Base-by-base conservation (phyloP, 768 basidiomycete genomes). In the Tricholoma saponaceum region DNA sequence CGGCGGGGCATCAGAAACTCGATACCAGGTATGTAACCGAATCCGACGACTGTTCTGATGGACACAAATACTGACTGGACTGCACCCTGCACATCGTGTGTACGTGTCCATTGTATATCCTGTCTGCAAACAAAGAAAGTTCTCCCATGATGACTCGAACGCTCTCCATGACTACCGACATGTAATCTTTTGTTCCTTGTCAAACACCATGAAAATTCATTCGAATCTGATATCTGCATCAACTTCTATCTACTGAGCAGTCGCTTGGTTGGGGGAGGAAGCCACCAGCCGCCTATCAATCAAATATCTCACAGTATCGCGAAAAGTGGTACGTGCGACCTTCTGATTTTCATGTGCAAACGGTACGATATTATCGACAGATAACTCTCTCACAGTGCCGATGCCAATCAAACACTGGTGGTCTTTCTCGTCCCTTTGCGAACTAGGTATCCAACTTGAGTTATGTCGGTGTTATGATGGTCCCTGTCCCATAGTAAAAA, bases 341-440 rank as follows among this genome's bases (percentile, higher is more conserved):
- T 14, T 52, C 52, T 52, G 52, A 52, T 52, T 52, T 52, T 28
- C 28, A 8, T 28, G n/a, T n/a, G n/a, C 51, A n/a, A 22, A 32
- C 37, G 32, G 25, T 1, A 52, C n/a, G n/a, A n/a, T n/a, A n/a
- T 28, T 25, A 14, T 52, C 10, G 26, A 10, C 32, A 52, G 16
- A 35, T 35, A n/a, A n/a, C n/a, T 20, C 51, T 51, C 51, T 9
- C 51, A 52, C 51, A 52, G 35, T 41, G 39, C n/a, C n/a, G n/a
- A n/a, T n/a, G n/a, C n/a, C n/a, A n/a, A n/a, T n/a, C n/a, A n/a
- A n/a, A n/a, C n/a, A n/a, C n/a, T n/a, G n/a, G n/a, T n/a, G n/a
- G n/a, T n/a, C n/a, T n/a, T n/a, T n/a, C n/a, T n/a, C n/a, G n/a
- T n/a, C n/a, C n/a, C n/a, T n/a, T n/a, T n/a, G n/a, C n/a, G n/a